Conservation (phyloP, 305 asterid species). For the Fraxinus latifolia region DNA sequence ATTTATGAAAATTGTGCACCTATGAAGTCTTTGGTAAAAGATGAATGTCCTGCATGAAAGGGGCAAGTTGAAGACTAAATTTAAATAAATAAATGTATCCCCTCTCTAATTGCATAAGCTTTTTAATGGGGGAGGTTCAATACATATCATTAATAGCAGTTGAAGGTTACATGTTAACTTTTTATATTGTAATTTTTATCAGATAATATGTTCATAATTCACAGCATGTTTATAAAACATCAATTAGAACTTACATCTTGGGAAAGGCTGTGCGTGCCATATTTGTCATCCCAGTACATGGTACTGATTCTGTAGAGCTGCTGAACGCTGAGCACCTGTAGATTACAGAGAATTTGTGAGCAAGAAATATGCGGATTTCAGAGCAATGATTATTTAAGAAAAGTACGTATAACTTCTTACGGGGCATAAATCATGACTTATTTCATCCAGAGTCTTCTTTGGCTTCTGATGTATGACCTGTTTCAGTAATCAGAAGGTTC, state of each 20-base stretch:
- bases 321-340: constrained; percentile 89
- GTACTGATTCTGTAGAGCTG: constrained; percentile 97
- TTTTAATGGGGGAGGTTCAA: background rate
- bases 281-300: constrained; percentile 99
- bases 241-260: constrained; percentile 59
- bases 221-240: background rate
- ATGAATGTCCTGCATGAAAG: constrained; percentile 7
- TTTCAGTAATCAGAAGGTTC: constrained; percentile 23
- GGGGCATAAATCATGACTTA: constrained; percentile 93
- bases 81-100: background rate
- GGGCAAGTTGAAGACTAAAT: background rate
- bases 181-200: background rate
- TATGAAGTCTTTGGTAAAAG: background rate
- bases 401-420: constrained; percentile 42
- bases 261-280: constrained; percentile 94
- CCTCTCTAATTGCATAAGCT: background rate
- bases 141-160: background rate
- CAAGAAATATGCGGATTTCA: constrained; percentile 3
- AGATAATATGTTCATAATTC: background rate
- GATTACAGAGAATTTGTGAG: constrained; percentile 19
- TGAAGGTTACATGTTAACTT: background rate
- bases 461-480: constrained; percentile 99
- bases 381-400: background rate
- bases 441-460: constrained; percentile 88
- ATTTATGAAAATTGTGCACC: background rate